phyloP scores from a whole-genome alignment of 2,329 filamentous ascomycete genomes.

The Orbilia brochopaga region DNA sequence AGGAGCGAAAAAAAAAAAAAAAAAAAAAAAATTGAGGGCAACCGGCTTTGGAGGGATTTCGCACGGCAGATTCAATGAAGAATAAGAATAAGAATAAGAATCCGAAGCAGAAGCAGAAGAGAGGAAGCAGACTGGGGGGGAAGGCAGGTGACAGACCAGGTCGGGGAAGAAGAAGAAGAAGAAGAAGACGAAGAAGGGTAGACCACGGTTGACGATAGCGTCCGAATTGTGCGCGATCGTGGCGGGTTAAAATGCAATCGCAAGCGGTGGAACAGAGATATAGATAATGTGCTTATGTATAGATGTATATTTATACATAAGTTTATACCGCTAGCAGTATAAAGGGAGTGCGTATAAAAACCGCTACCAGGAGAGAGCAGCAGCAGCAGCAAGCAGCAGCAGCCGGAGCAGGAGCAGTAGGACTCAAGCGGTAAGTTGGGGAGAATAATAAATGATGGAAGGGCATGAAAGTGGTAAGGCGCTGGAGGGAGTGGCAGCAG shows the following conservation, averaged over 20 bases:
- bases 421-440: neutral
- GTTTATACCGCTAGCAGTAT: no score
- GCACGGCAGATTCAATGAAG: neutral
- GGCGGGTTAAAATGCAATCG: slow-evolving; percentile 39
- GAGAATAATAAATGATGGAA: no score
- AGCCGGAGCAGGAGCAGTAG: slow-evolving; percentile 12
- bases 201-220: slow-evolving; percentile 8
- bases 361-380: no score
- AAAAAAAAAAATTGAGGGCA: neutral
- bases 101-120: no score
- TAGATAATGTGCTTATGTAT: slow-evolving; percentile 22
- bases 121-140: neutral
- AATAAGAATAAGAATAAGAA: no score
- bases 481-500: no score
- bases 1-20: neutral
- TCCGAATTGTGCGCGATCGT: slow-evolving; percentile 50
- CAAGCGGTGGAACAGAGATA: no score
- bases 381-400: no score
- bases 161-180: slow-evolving; percentile 14
- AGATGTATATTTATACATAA: no score
- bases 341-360: no score
- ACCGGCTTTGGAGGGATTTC: no score
- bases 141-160: slow-evolving; percentile 24
- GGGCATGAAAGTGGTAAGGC: no score
- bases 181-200: slow-evolving; percentile 5